phyloP scores from a whole-genome alignment of 2,329 filamentous ascomycete species.

The Coleophoma eucalyptorum region DNA sequence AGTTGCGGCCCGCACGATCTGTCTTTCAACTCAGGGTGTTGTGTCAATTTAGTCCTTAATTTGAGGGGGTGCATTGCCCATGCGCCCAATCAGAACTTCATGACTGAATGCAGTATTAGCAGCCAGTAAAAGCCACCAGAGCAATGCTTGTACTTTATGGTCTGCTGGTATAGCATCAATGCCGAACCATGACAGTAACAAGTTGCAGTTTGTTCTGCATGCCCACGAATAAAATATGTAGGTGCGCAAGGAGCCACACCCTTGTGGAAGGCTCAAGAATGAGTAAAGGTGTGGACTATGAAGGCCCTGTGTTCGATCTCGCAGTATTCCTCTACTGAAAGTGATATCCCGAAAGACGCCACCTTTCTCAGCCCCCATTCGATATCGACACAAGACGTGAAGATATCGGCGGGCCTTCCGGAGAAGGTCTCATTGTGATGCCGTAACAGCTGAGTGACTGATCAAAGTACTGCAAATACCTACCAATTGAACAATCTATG shows the following conservation, averaged over 20 bases:
- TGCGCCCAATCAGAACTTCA: too few species aligned
- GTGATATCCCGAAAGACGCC: constrained; percentile 24
- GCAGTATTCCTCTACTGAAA: constrained; percentile 37
- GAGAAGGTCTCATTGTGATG: constrained; percentile 37
- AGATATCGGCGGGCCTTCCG: constrained; percentile 36
- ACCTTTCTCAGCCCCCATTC: constrained; percentile 35
- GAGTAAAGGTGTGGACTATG: constrained; percentile 50
- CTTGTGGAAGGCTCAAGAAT: constrained; percentile 36
- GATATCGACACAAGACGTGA: constrained; percentile 42
- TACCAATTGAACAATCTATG: background rate
- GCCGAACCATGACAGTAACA: too few species aligned
- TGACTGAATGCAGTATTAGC: too few species aligned
- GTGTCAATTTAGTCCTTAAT: too few species aligned
- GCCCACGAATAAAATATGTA: constrained; percentile 28
- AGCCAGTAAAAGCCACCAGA: too few species aligned
- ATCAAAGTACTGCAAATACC: constrained; percentile 25
- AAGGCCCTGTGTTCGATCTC: constrained; percentile 42
- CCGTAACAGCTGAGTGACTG: constrained; percentile 41
- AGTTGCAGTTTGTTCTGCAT: too few species aligned
- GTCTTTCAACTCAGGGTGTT: too few species aligned
- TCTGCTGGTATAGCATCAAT: too few species aligned
- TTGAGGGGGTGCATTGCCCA: too few species aligned
- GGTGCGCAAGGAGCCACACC: constrained; percentile 50
- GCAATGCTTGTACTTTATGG: too few species aligned
- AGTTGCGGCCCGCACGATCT: too few species aligned